Conservation (phyloP, 2,329 filamentous ascomycete genomes). For the Colletotrichum zoysiae region DNA sequence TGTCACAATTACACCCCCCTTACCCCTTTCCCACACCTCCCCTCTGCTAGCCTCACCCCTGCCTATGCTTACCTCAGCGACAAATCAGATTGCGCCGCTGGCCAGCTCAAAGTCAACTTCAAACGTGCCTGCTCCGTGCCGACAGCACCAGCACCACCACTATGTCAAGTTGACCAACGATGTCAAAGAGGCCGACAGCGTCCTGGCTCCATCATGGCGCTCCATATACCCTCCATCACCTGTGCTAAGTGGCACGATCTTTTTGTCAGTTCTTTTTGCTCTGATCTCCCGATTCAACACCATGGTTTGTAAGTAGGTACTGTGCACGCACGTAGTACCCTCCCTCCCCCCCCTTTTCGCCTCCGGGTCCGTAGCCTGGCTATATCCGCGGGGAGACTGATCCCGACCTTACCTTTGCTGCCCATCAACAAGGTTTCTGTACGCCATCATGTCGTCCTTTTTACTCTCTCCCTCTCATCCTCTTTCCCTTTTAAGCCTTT, state of each 20-base stretch:
- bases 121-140: conserved; percentile 53
- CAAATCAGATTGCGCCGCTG: conserved; percentile 46
- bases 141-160: conserved; percentile 38
- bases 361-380: background rate
- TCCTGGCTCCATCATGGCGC: conserved; percentile 27
- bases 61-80: conserved; percentile 46
- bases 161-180: conserved; percentile 39
- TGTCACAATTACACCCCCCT: conserved; percentile 37
- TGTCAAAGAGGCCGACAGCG: conserved; percentile 16
- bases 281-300: background rate
- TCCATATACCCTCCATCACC: conserved; percentile 42
- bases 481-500: background rate
- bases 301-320: background rate
- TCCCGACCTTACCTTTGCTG: conserved; percentile 14
- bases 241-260: conserved; percentile 21
- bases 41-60: conserved; percentile 31
- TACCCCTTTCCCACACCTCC: conserved; percentile 39
- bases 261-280: background rate
- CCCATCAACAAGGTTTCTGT: conserved; percentile 23
- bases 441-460: conserved; percentile 19
- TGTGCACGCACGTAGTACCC: too few species aligned
- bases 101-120: conserved; percentile 56
- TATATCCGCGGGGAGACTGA: conserved; percentile 19
- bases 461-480: background rate
- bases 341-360: background rate